Base-by-base conservation (phyloP, 2,329 filamentous ascomycete genomes). In the Fusarium miscanthi region DNA sequence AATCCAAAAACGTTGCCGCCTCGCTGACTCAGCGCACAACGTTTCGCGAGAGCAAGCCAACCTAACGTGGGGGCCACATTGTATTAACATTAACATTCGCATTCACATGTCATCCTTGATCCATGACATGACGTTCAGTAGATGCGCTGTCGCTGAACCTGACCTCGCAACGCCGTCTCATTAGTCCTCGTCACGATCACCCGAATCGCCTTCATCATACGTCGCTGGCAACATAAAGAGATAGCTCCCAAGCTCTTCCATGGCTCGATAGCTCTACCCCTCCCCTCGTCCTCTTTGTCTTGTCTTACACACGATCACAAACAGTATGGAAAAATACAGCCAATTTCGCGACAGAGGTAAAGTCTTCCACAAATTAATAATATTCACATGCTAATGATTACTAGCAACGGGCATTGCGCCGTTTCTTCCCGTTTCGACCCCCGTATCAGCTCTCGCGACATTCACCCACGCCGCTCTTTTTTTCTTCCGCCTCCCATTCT, bases 321-420 rank as follows among this genome's bases (percentile, higher is more conserved):
- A 37, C 46, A 77, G 45, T 38, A 98, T 98, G 95, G 95, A 98
- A 86, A 97, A 97, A 82, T 98, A 94, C 82, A 95, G 93, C 63
- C 94, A 97, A 81, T 98, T 94, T 79, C 91, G 95, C 77, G 95
- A 98, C 83, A 90, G 92, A 90, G 94, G 94, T 93, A 85, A 73
- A 14, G 13, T 30, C 14, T 2, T 10, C n/a, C 5, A 9, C 6
- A 5, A 6, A 4, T 7, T 12, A 37, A 21, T 54, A 64, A 38
- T 66, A 27, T 53, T 73, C 59, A 73, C 72, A 51, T 68, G 42
- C 58, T 63, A 42, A 63, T 45, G 3, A 31, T 30, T 41, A 16
- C 5, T 71, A 98, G 95, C 95, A 74, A 97, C 96, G 74, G 95
- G 96, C 78, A 97, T 99, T 81, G 94, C 96, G 73, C 96, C 96